Evolutionary conservation across 169 alveolate species (phyloP).

Genomic region (Cryptosporidium muris): DNA sequence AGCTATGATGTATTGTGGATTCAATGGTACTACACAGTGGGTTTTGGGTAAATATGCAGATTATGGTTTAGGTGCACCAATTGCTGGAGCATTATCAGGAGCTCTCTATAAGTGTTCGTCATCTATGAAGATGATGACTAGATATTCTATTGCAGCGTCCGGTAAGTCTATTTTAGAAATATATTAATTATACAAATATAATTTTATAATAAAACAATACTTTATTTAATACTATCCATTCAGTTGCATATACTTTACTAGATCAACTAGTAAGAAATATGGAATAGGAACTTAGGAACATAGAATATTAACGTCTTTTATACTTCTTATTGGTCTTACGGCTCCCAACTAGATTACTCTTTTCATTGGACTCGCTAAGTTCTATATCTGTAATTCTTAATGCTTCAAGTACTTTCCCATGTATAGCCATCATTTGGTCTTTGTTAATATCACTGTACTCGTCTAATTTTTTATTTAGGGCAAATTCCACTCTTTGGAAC

Average conservation of each 20-base stretch:
- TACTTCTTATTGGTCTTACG: slow-evolving; percentile 22
- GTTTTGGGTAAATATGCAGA: slow-evolving; percentile 71
- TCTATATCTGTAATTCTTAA: slow-evolving; percentile 55
- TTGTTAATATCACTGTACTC: slow-evolving; percentile 28
- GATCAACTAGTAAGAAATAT: slow-evolving; percentile 50
- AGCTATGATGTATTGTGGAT: slow-evolving; percentile 83
- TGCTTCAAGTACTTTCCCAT: slow-evolving; percentile 47
- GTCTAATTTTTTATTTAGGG: slow-evolving; percentile 88
- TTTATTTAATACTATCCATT: background rate
- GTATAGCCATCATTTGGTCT: slow-evolving; percentile 64
- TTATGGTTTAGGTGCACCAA: slow-evolving; percentile 78
- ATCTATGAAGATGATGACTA: slow-evolving; percentile 26
- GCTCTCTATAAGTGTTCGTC: slow-evolving; percentile 80
- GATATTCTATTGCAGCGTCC: slow-evolving; percentile 33
- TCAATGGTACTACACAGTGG: slow-evolving; percentile 77
- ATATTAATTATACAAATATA: background rate
- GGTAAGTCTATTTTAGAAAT: slow-evolving; percentile 4
- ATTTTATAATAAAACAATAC: background rate
- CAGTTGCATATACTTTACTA: slow-evolving; percentile 40
- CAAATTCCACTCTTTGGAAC: slow-evolving; percentile 90
- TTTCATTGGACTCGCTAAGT: slow-evolving; percentile 62
- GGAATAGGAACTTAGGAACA: background rate
- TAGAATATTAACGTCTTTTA: slow-evolving; percentile 12
- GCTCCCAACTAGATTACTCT: slow-evolving; percentile 44
- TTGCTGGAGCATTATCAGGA: slow-evolving; percentile 86